These are phyloP conservation scores for Berkeleyomyces basicola DNA, from an alignment of 2,329 filamentous ascomycete genomes.

Conservation along the genomic window DNA sequence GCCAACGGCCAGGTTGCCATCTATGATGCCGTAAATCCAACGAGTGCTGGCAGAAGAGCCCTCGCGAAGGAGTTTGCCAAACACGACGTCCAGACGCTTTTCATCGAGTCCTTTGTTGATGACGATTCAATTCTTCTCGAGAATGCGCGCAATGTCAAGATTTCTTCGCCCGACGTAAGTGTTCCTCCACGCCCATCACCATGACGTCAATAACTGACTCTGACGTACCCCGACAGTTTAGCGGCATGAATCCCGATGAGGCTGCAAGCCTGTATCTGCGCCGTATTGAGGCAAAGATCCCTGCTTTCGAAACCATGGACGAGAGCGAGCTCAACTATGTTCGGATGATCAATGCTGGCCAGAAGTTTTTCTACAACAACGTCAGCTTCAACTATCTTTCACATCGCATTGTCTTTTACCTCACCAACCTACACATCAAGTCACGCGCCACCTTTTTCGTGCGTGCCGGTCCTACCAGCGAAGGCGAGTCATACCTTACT, in stretches of 20 bases:
- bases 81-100: constrained; percentile 90
- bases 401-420: constrained; percentile 93
- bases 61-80: constrained; percentile 95
- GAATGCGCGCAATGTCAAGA: constrained; percentile 94
- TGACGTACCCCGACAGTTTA: constrained; percentile 39
- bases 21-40: constrained; percentile 93
- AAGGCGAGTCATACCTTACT: constrained; percentile 81
- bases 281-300: constrained; percentile 82
- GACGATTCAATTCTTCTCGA: constrained; percentile 89
- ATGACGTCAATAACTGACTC: constrained; percentile 3
- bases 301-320: constrained; percentile 91
- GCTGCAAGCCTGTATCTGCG: constrained; percentile 82
- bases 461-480: constrained; percentile 68
- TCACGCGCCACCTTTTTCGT: constrained; percentile 86
- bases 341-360: constrained; percentile 97
- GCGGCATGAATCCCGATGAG: constrained; percentile 80
- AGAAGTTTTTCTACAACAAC: constrained; percentile 89
- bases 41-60: constrained; percentile 62
- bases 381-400: constrained; percentile 93
- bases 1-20: constrained; percentile 98
- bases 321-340: constrained; percentile 91
- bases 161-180: constrained; percentile 80
- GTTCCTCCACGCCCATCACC: background rate
- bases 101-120: constrained; percentile 90
- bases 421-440: constrained; percentile 96